phyloP scores from a whole-genome alignment of 345 rosid genomes.

The Gynandropsis gynandra region DNA sequence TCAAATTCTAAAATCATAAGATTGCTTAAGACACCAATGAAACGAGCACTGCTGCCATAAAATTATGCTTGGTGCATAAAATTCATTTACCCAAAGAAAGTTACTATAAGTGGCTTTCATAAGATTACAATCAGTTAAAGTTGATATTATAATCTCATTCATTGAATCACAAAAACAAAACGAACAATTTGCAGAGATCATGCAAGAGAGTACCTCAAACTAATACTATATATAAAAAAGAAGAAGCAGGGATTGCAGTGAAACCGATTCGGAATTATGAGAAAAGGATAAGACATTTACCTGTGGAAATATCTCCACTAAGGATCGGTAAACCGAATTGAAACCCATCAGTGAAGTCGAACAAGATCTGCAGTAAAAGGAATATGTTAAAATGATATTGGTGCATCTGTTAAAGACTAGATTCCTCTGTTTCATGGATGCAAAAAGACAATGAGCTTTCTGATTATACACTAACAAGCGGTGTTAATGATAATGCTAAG shows the following conservation, averaged over 20 bases:
- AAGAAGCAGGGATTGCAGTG: not conserved
- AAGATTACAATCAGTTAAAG: too few species aligned
- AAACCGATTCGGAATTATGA: not conserved
- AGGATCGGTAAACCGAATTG: constrained; percentile 41
- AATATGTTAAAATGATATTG: not conserved
- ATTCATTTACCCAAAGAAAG: not conserved
- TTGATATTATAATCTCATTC: too few species aligned
- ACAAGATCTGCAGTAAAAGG: constrained; percentile 5
- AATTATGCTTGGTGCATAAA: not conserved
- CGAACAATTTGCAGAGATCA: not conserved
- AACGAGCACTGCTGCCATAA: not conserved
- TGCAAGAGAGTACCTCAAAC: not conserved
- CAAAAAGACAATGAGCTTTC: not conserved
- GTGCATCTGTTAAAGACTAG: not conserved
- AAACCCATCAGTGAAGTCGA: constrained; percentile 42
- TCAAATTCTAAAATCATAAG: not conserved
- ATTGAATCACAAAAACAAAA: too few species aligned
- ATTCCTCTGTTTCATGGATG: too few species aligned
- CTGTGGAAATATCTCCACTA: constrained; percentile 71
- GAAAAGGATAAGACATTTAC: constrained; percentile 24
- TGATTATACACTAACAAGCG: not conserved
- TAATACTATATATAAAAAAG: not conserved
- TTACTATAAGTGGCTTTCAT: not conserved
- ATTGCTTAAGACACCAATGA: not conserved
- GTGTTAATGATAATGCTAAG: too few species aligned